Base-by-base conservation (phyloP, 257 asterid species). In the Cordia subcordata region DNA sequence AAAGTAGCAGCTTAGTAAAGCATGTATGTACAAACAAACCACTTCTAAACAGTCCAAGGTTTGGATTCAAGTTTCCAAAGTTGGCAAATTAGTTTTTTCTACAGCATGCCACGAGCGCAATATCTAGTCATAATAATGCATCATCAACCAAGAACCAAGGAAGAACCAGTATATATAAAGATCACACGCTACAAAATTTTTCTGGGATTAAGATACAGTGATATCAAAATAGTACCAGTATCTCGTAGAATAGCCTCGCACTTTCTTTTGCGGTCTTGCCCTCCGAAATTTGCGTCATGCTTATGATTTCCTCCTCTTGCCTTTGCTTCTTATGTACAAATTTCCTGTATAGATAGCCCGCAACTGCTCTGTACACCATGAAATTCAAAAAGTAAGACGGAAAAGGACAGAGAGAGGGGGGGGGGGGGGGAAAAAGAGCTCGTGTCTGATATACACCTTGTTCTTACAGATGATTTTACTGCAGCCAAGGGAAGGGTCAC, bases 221-320 rank as follows among this genome's bases (percentile, higher is more conserved):
- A 56, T 5, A 42, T 23, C 20, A 54, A 21, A 49, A 63, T 12
- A 10, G 47, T 84, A 92, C 98, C 96, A 92, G 83, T 60, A 80
- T 75, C 75, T 84, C 98, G 54, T 82, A 81, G 79, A 88, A 91
- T 12, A 85, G 66, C 72, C 73, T 70, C 9, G 94, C 89, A 33
- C 94, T 77, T 45, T 78, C 82, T 71, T 62, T 78, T 86, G 79
- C 84, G 21, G 78, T 82, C 76, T 75, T 81, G 49, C 82, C 77
- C 49, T 62, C 64, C 76, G 82, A 53, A 52, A 81, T 65, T 50
- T 61, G 69, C 13, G 79, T 65, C 60, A 85, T 53, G 72, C 72
- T 78, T 64, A 91, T 38, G 17, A 64, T 69, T 56, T 44, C 69
- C 46, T 76, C 88, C 47, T 72, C 65, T 20, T 67, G 52, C 44